Base-by-base conservation (phyloP, 257 asterid species). In the Anisodus tanguticus region DNA sequence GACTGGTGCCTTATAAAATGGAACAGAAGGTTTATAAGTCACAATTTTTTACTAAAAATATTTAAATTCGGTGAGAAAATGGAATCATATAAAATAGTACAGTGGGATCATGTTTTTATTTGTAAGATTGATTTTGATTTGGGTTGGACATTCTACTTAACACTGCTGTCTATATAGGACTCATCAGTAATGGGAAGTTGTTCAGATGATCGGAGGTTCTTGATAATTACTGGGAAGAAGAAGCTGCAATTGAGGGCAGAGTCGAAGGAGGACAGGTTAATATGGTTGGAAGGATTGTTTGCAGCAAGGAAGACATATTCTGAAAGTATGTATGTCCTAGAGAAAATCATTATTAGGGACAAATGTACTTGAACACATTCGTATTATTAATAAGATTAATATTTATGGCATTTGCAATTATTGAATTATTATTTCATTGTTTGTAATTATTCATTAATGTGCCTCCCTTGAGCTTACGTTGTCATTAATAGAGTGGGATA, bases 231-330 rank as follows among this genome's bases (percentile, higher is more conserved):
- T 16, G 88, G 88, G 54, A 83, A 77, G 70, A 86, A 66, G 67
- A 86, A 43, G 67, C 88, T 86, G 84, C 88, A 86, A 59, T 78
- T 86, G 79, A 86, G 79, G 78, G 84, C 88, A 39, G 88, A 86
- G 51, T 67, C 84, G 1, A 81, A 69, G 41, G 88, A 83, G 11
- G 88, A 86, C 22, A 71, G 86, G 16, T 62, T 79, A 54, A 54
- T 70, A 22, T 86, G 88, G 88, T 58, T 86, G n/a, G 88, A 78
- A 41, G 88, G 86, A 41, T 78, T 86, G 62, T 68, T 51, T 72
- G 86, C 83, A 49, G 86, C 83, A 2, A 86, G 79, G 81, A 83
- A 78, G 45, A 17, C 79, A 78, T 79, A 22, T 22, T 22, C 26
- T 22, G 26, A 22, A 22, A 22, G 26, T 22, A 22, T 22, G 26